phyloP scores from a whole-genome alignment of 257 asterid species.

The Solanum pinnatisectum region DNA sequence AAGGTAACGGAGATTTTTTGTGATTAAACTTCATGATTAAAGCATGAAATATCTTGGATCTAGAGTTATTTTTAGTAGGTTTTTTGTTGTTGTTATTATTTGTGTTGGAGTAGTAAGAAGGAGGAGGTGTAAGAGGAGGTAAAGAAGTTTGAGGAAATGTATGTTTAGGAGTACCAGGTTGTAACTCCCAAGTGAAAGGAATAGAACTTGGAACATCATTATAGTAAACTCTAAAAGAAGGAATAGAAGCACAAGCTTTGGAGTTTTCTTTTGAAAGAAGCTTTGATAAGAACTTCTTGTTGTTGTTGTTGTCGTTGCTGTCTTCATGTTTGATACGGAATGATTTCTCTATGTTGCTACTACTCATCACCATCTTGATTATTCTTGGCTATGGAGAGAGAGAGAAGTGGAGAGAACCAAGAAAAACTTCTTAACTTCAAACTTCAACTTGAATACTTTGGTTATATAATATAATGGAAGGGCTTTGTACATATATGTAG shows the following conservation, averaged over 20 bases:
- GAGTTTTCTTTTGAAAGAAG: slow-evolving; percentile 9
- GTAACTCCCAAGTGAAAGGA: slow-evolving; percentile 29
- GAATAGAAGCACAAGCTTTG: neutral
- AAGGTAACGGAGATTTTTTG: neutral
- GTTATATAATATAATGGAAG: neutral
- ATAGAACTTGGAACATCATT: slow-evolving; percentile 13
- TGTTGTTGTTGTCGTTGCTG: neutral
- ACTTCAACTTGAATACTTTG: neutral
- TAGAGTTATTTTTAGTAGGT: neutral
- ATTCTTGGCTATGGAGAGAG: neutral
- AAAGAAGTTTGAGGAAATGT: neutral
- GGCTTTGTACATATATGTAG: too few relatives aligned
- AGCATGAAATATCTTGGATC: slow-evolving; percentile 5
- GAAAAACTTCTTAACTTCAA: neutral
- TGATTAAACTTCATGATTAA: neutral
- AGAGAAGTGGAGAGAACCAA: neutral
- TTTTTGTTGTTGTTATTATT: neutral
- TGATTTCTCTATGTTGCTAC: neutral
- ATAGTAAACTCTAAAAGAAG: slow-evolving; percentile 29
- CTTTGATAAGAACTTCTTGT: slow-evolving; percentile 9
- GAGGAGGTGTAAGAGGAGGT: slow-evolving; percentile 36
- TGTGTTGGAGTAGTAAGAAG: slow-evolving; percentile 5
- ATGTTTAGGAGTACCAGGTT: slow-evolving; percentile 30
- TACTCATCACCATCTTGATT: slow-evolving; percentile 3
- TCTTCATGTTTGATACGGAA: slow-evolving; percentile 7